phyloP scores from a whole-genome alignment of 1,284 basidiomycete genomes.

The Fomitopsis palustris region DNA sequence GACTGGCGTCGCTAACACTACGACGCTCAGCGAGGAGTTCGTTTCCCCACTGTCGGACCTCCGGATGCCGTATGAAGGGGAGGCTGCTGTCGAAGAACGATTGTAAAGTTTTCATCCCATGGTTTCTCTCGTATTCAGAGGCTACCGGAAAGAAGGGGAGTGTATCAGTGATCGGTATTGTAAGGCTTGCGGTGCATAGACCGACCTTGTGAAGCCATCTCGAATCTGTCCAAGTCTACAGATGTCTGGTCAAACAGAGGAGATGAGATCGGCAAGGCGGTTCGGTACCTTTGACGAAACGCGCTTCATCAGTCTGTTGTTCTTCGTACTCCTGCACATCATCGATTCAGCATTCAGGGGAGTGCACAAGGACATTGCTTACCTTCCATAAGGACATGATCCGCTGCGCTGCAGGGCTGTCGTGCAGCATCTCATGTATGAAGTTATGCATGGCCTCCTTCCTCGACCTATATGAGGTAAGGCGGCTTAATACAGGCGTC shows the following conservation, averaged over 20 bases:
- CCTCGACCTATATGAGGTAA: background rate
- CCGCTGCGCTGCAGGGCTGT: constrained; percentile 71
- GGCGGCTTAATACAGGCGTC: background rate
- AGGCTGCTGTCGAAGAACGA: constrained; percentile 75
- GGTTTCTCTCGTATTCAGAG: constrained; percentile 64
- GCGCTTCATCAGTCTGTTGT: constrained; percentile 76
- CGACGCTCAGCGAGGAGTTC: constrained; percentile 57
- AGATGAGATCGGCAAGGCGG: background rate
- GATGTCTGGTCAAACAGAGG: background rate
- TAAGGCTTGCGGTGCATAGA: background rate
- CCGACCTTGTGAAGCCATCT: constrained; percentile 85
- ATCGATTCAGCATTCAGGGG: background rate
- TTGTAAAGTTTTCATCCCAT: constrained; percentile 49
- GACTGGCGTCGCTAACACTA: background rate
- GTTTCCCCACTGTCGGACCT: constrained; percentile 74
- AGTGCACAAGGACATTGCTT: constrained; percentile 12
- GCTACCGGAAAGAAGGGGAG: constrained; percentile 38
- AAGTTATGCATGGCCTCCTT: constrained; percentile 92
- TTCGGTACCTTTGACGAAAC: constrained; percentile 82
- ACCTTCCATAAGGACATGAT: constrained; percentile 84
- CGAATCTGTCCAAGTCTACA: constrained; percentile 87
- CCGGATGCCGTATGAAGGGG: constrained; percentile 71
- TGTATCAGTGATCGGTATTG: background rate
- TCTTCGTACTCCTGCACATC: constrained; percentile 84
- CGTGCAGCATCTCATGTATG: constrained; percentile 85